phyloP scores from a whole-genome alignment of 1,284 basidiomycete genomes.

The Ganoderma multipileum region DNA sequence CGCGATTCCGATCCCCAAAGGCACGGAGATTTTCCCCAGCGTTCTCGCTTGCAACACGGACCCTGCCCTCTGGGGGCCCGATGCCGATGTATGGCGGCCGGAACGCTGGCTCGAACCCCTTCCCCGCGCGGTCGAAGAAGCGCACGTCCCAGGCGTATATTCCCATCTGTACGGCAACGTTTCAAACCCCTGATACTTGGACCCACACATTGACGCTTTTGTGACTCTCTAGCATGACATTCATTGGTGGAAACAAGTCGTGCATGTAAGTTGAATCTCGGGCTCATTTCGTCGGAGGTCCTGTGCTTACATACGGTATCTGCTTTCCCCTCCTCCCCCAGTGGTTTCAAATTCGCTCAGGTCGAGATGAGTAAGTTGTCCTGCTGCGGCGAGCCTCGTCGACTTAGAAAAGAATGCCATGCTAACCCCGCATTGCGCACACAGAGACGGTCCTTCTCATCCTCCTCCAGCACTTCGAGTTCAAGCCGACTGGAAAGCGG shows the following conservation, averaged over 20 bases:
- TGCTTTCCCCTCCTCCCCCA: too few species aligned
- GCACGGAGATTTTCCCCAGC: conserved; percentile 19
- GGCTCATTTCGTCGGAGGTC: too few species aligned
- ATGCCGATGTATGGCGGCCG: conserved; percentile 16
- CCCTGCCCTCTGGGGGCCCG: conserved; percentile 15
- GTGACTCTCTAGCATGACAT: too few species aligned
- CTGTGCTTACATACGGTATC: too few species aligned
- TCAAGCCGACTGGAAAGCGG: conserved; percentile 23
- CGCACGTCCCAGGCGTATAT: conserved; percentile 19
- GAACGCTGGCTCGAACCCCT: conserved; percentile 21
- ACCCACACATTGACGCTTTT: too few species aligned
- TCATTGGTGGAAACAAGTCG: too few species aligned
- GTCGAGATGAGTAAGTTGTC: too few species aligned
- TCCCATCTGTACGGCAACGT: conserved; percentile 2
- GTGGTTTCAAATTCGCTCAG: too few species aligned
- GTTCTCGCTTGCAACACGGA: conserved; percentile 10
- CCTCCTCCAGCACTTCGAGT: conserved; percentile 28
- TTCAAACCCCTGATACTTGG: too few species aligned
- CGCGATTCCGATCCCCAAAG: conserved; percentile 20
- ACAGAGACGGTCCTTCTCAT: conserved; percentile 31
- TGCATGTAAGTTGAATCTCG: too few species aligned
- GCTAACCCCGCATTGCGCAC: not conserved
- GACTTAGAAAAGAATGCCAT: too few species aligned
- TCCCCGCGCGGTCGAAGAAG: conserved; percentile 16
- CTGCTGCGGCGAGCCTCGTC: too few species aligned